These are phyloP conservation scores for Phytophthora podocarpi DNA, from an alignment of 352 stramenopile genomes.

Conservation along the genomic window DNA sequence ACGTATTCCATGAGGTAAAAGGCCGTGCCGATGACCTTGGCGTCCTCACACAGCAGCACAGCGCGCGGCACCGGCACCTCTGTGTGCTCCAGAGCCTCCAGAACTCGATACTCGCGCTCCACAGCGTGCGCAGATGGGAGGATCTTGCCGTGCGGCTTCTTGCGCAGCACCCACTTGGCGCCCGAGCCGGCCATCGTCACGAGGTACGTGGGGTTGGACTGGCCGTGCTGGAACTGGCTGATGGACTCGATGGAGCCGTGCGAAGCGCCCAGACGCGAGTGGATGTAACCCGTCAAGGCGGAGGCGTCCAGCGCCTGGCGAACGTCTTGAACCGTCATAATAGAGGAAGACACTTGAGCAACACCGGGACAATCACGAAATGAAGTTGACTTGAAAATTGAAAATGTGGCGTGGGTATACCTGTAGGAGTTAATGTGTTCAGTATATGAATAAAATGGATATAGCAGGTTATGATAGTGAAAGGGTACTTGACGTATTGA, in stretches of 20 bases:
- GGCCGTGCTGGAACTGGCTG: conserved; percentile 83
- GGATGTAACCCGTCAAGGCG: conserved; percentile 56
- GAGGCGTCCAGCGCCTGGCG: conserved; percentile 60
- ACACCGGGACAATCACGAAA: conserved; percentile 13
- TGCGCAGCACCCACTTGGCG: conserved; percentile 78
- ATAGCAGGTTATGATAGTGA: background rate
- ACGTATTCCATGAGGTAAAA: conserved; percentile 90
- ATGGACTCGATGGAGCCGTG: conserved; percentile 66
- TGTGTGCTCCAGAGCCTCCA: conserved; percentile 69
- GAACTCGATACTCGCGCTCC: conserved; percentile 77
- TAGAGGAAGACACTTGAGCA: conserved; percentile 4
- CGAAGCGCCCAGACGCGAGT: conserved; percentile 47
- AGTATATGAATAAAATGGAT: background rate
- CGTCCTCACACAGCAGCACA: conserved; percentile 72
- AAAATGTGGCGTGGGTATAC: background rate
- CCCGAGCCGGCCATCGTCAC: conserved; percentile 60
- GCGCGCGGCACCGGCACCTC: conserved; percentile 69
- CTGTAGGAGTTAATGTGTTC: background rate
- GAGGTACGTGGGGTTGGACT: conserved; percentile 91
- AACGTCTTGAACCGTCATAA: conserved; percentile 57
- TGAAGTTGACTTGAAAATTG: too few species aligned
- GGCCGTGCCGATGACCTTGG: conserved; percentile 61
- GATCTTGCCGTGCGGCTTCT: conserved; percentile 84
- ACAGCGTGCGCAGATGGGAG: conserved; percentile 82
- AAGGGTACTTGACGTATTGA: too few species aligned